Base-by-base conservation (phyloP, 139 green algal species). In the Chlamydomonas urium region DNA sequence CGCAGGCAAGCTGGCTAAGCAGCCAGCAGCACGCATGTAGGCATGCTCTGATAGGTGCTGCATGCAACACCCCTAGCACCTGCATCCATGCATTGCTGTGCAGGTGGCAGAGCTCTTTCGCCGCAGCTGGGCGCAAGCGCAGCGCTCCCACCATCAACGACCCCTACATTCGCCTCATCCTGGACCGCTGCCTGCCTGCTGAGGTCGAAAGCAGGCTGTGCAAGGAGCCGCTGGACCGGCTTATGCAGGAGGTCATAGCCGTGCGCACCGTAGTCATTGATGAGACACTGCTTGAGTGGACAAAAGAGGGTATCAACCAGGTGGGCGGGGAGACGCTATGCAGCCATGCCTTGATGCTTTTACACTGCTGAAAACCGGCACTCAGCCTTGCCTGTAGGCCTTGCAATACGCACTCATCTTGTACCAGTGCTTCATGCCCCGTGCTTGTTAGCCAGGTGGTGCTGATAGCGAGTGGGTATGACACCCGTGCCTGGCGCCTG, bases 401-500 rank as follows among this genome's bases (percentile, higher is more conserved):
- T n/a, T n/a, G n/a, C n/a, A n/a, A n/a, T n/a, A n/a, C n/a, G n/a
- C n/a, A n/a, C n/a, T n/a, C 21, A 56, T 21, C 21, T 56, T 56
- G 17, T 56, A 26, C 45, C 45, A 26, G 45, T 26, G 17, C 21
- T 21, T 56, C 21, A 17, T 56, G 45, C 17, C 21, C 21, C 21
- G 17, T 17, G 21, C 45, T 56, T 56, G 45, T 21, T 26, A 2
- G 24, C 6, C 75, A 81, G 75, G 61, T 81, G 24, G 73, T 81
- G 31, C 76, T 76, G 48, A 36, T 76, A n/a, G 75, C 75, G 1
- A 65, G 34, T 3, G 75, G 75, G 26, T 81, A 74, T 56, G 75
- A 81, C 53, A 81, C 75, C 2, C 75, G 75, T 31, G 61, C 75
- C 2, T 81, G 75, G 75, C 68, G 75, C 24, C 61, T 81, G 38